phyloP scores from a whole-genome alignment of 1,139 yeast species.

The Saccharomyces pastorianus region DNA sequence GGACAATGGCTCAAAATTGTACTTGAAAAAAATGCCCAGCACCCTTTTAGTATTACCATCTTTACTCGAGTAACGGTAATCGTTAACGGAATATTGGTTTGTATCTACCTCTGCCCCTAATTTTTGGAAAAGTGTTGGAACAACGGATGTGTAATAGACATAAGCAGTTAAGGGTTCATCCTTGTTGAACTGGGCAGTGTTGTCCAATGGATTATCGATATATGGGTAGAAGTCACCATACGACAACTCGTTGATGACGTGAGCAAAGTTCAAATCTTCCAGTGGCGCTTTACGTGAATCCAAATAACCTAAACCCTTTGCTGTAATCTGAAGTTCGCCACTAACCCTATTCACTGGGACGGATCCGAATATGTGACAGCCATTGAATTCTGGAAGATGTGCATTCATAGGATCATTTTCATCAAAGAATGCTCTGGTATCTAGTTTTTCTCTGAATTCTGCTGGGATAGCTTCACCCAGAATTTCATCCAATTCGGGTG shows the following conservation, averaged over 20 bases:
- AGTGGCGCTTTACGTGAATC: constrained; percentile 38
- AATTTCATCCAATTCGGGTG: constrained; percentile 61
- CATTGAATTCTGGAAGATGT: constrained; percentile 30
- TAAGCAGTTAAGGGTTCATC: constrained; percentile 40
- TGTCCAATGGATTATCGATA: constrained; percentile 78
- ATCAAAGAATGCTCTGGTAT: constrained; percentile 18
- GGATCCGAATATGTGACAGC: constrained; percentile 83
- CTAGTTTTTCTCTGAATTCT: constrained; percentile 40
- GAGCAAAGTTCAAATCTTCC: constrained; percentile 66
- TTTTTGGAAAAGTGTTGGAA: constrained; percentile 71
- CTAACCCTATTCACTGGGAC: constrained; percentile 78
- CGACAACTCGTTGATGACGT: constrained; percentile 77
- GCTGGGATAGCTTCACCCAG: constrained; percentile 59
- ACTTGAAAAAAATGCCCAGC: constrained; percentile 79
- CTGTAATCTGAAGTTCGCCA: constrained; percentile 82
- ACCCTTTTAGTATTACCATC: constrained; percentile 24
- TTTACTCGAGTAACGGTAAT: constrained; percentile 33
- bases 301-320: constrained; percentile 57
- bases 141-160: constrained; percentile 67
- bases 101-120: constrained; percentile 70
- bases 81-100: constrained; percentile 77
- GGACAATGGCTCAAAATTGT: constrained; percentile 83
- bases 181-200: constrained; percentile 49
- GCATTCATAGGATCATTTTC: constrained; percentile 20
- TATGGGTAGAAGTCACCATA: constrained; percentile 88